Evolutionary conservation across 768 basidiomycete species (phyloP).

Genomic region (Tulasnella sp.): DNA sequence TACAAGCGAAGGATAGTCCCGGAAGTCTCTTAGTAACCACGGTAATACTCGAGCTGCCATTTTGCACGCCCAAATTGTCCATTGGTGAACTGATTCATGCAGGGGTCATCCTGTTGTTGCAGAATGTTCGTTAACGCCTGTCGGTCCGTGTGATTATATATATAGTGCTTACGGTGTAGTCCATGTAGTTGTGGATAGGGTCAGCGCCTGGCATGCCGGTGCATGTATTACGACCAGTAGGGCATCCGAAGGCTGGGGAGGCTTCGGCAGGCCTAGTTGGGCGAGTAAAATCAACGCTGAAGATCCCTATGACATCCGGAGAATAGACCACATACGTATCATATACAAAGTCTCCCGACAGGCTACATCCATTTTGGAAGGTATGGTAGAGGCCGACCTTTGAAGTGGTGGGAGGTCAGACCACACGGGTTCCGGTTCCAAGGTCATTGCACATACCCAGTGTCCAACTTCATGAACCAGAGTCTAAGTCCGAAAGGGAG

Average conservation of each 20-base stretch:
- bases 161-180: constrained; percentile 13
- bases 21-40: neutral
- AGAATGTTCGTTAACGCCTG: neutral
- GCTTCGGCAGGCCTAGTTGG: constrained; percentile 22
- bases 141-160: neutral
- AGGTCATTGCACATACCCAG: too few species aligned
- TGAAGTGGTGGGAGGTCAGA: too few species aligned
- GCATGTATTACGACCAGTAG: constrained; percentile 28
- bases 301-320: constrained; percentile 8
- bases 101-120: constrained; percentile 18
- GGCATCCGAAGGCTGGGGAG: constrained; percentile 28
- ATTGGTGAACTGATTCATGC: constrained; percentile 19
- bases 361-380: constrained; percentile 28
- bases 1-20: too few species aligned
- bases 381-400: constrained; percentile 33
- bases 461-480: constrained; percentile 33
- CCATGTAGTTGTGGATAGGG: constrained; percentile 20
- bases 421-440: too few species aligned
- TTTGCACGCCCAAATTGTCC: constrained; percentile 15
- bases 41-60: constrained; percentile 11
- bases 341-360: constrained; percentile 20
- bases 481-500: constrained; percentile 20
- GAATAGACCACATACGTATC: constrained; percentile 21
- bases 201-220: constrained; percentile 16
- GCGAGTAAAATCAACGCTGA: neutral